Evolutionary conservation across 2,329 filamentous ascomycete genomes (phyloP).

Genomic region (Malbranchea cinnamomea): DNA sequence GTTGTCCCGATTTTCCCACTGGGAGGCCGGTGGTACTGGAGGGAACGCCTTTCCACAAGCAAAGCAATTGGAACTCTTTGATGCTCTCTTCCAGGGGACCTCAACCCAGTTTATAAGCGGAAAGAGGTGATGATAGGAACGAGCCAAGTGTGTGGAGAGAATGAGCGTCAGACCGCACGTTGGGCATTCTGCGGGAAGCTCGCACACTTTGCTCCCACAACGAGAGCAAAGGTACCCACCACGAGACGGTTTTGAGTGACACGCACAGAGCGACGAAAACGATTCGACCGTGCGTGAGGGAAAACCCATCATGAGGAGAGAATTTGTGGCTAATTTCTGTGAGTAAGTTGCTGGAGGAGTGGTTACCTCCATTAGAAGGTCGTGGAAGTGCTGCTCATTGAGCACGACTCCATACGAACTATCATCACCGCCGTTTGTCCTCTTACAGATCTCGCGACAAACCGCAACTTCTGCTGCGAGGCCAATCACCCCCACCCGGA

Average conservation of each 20-base stretch:
- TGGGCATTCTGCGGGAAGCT: slow-evolving; percentile 78
- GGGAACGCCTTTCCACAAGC: slow-evolving; percentile 66
- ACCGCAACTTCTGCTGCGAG: slow-evolving; percentile 85
- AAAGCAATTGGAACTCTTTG: slow-evolving; percentile 51
- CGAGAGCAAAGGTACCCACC: slow-evolving; percentile 87
- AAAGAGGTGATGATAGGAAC: slow-evolving; percentile 89
- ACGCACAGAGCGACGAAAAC: slow-evolving; percentile 67
- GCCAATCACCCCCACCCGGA: slow-evolving; percentile 79
- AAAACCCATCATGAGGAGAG: slow-evolving; percentile 94
- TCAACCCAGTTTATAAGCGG: slow-evolving; percentile 81
- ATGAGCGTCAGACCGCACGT: slow-evolving; percentile 85
- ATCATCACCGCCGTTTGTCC: slow-evolving; percentile 66
- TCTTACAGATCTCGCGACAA: slow-evolving; percentile 74
- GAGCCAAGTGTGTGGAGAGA: slow-evolving; percentile 77
- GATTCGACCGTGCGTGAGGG: slow-evolving; percentile 69
- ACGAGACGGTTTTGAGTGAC: slow-evolving; percentile 65
- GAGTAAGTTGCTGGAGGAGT: slow-evolving; percentile 74
- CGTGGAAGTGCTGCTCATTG: slow-evolving; percentile 73
- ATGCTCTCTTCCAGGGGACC: slow-evolving; percentile 66
- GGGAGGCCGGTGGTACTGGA: slow-evolving; percentile 23
- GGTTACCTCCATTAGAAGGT: slow-evolving; percentile 76
- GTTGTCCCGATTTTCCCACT: slow-evolving; percentile 19
- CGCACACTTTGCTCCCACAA: slow-evolving; percentile 78
- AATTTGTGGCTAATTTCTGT: slow-evolving; percentile 31
- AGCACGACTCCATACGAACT: slow-evolving; percentile 67